A percentile compares a stretch with the other conserved stretches of the same genome.
Evolutionary conservation across 495 filamentous ascomycete species (phyloP).

Genomic region (Aspergillus campestris): DNA sequence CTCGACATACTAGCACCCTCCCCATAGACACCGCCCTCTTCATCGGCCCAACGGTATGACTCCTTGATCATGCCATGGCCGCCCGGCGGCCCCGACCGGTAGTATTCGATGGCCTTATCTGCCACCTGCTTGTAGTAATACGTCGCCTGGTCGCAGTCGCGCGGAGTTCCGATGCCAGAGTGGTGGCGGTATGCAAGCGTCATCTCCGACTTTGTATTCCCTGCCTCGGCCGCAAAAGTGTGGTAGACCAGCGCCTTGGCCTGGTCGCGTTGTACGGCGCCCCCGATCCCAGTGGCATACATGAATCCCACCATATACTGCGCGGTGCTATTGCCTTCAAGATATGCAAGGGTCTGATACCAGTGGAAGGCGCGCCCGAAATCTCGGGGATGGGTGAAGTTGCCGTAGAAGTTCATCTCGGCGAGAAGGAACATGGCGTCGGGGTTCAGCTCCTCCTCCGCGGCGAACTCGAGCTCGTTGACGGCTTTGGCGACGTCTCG

Average conservation of each 20-base stretch:
- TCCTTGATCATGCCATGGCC: slow-evolving; percentile 69
- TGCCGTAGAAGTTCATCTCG: slow-evolving; percentile 95
- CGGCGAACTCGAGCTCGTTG: slow-evolving; percentile 65
- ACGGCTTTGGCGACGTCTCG: slow-evolving; percentile 47
- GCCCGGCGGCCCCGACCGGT: slow-evolving; percentile 82
- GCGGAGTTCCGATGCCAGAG: slow-evolving; percentile 72
- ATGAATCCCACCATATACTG: slow-evolving; percentile 95
- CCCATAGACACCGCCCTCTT: slow-evolving; percentile 87
- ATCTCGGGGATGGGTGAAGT: slow-evolving; percentile 79
- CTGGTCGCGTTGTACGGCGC: slow-evolving; percentile 76
- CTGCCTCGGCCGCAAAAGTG: slow-evolving; percentile 81
- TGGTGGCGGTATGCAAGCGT: slow-evolving; percentile 82
- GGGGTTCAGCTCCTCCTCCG: slow-evolving; percentile 57
- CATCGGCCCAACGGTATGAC: slow-evolving; percentile 72
- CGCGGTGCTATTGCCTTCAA: slow-evolving; percentile 81
- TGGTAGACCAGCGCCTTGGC: slow-evolving; percentile 90
- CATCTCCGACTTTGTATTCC: slow-evolving; percentile 86
- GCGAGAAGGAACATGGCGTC: slow-evolving; percentile 88
- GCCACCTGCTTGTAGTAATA: slow-evolving; percentile 89
- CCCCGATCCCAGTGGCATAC: slow-evolving; percentile 88
- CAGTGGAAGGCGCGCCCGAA: slow-evolving; percentile 73
- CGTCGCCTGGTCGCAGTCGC: slow-evolving; percentile 77
- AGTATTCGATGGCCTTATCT: slow-evolving; percentile 84
- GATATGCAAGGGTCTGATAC: slow-evolving; percentile 68
- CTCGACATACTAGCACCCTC: slow-evolving; percentile 89